phyloP scores from a whole-genome alignment of 169 alveolate species.

The Plasmodium vivax region DNA sequence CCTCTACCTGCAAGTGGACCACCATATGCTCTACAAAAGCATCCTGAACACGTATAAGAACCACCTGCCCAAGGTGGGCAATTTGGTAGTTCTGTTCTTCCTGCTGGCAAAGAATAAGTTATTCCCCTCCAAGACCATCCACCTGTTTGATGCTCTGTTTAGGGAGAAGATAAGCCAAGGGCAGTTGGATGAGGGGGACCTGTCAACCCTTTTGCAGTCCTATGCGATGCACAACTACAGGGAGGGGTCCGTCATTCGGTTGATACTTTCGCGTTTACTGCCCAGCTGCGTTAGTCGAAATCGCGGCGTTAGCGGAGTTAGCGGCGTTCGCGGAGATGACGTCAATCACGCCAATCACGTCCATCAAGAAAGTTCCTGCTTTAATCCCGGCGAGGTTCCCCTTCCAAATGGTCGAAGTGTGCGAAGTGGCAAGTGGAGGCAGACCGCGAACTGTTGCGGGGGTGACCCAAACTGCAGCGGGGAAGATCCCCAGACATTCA shows the following conservation, averaged over 20 bases:
- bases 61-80: neutral
- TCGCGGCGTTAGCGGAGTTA: neutral
- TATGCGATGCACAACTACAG: conserved; percentile 59
- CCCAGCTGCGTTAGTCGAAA: neutral
- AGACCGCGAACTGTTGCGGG: neutral
- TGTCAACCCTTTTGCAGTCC: conserved; percentile 22
- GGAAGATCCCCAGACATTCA: neutral
- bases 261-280: neutral
- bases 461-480: neutral
- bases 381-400: neutral
- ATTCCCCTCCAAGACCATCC: conserved; percentile 45
- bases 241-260: neutral
- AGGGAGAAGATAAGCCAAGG: conserved; percentile 5
- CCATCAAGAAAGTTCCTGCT: neutral
- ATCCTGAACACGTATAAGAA: conserved; percentile 10
- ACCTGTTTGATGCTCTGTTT: conserved; percentile 38
- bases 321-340: neutral
- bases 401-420: neutral
- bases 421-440: neutral
- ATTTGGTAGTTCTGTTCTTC: conserved; percentile 33
- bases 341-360: no score
- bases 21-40: conserved; percentile 63
- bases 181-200: neutral
- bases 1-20: conserved; percentile 32
- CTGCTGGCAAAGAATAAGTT: conserved; percentile 42